A percentile compares a stretch with the other conserved stretches of the same genome.
These are phyloP conservation scores for Chrysopogon serrulatus DNA, from an alignment of 176 grass and related monocot species.

Conservation along the genomic window DNA sequence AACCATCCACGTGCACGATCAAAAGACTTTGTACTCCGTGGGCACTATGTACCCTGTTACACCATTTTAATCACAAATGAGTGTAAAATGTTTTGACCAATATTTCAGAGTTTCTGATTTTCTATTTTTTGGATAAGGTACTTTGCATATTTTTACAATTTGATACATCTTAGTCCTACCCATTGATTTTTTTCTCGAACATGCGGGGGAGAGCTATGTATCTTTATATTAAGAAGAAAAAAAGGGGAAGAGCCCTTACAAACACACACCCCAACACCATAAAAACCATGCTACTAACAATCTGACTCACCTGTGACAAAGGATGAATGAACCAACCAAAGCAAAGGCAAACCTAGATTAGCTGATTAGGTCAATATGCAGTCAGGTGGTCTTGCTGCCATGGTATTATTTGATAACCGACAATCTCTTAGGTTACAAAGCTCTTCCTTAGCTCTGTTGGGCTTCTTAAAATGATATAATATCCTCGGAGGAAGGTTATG, in stretches of 20 bases:
- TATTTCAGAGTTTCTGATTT: constrained; percentile 5
- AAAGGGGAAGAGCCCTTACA: background rate
- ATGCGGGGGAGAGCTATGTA: background rate
- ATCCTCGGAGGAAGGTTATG: background rate
- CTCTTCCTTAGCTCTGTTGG: background rate
- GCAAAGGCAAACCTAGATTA: background rate
- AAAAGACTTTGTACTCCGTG: background rate
- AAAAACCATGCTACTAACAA: background rate
- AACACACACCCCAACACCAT: background rate
- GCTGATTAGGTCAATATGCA: background rate
- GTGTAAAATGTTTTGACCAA: constrained; percentile 3
- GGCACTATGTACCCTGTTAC: background rate
- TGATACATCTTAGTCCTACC: background rate
- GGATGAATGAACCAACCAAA: background rate
- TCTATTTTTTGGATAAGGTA: background rate
- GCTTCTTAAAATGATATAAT: background rate
- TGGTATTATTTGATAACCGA: background rate
- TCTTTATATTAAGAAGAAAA: background rate
- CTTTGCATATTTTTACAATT: background rate
- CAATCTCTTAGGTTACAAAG: background rate
- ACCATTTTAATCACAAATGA: background rate
- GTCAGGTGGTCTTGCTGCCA: background rate
- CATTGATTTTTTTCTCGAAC: background rate
- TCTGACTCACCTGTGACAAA: background rate
- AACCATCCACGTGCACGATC: background rate